Evolutionary conservation across 257 asterid genomes (phyloP).

Genomic region (Ophiorrhiza pumila): DNA sequence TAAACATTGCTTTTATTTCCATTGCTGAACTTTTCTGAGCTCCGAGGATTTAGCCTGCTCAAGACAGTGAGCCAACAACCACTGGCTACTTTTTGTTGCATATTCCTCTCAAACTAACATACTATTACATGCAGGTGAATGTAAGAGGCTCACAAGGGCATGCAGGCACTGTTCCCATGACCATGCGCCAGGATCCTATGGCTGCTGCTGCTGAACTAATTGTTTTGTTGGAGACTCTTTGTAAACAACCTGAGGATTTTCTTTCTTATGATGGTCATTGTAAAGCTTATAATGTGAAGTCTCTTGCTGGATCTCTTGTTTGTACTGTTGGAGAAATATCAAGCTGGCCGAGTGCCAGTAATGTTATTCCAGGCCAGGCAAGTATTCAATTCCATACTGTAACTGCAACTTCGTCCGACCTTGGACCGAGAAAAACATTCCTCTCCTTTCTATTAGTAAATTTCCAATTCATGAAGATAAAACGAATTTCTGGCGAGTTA

Average conservation of each 20-base stretch:
- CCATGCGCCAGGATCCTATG: slow-evolving; percentile 95
- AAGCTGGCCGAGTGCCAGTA: slow-evolving; percentile 98
- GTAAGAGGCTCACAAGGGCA: slow-evolving; percentile 98
- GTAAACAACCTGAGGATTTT: slow-evolving; percentile 79
- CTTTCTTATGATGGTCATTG: slow-evolving; percentile 73
- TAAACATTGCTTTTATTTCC: neutral
- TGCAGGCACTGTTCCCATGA: slow-evolving; percentile 98
- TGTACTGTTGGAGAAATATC: slow-evolving; percentile 98
- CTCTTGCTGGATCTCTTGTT: slow-evolving; percentile 89
- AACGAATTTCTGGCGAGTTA: neutral
- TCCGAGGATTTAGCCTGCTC: neutral
- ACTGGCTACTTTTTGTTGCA: neutral
- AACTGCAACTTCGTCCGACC: neutral
- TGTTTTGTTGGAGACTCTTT: slow-evolving; percentile 71
- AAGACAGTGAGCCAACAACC: neutral
- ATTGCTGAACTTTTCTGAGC: neutral
- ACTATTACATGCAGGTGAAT: slow-evolving; percentile 51
- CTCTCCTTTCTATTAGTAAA: neutral
- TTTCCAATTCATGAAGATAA: neutral
- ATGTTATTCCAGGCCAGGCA: slow-evolving; percentile 99
- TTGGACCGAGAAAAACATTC: neutral
- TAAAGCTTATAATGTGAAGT: slow-evolving; percentile 48
- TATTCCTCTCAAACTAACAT: neutral
- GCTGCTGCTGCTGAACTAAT: slow-evolving; percentile 92
- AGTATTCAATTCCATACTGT: slow-evolving; percentile 31